Conservation (phyloP, 495 filamentous ascomycete species). For the Talaromyces borbonicus region DNA sequence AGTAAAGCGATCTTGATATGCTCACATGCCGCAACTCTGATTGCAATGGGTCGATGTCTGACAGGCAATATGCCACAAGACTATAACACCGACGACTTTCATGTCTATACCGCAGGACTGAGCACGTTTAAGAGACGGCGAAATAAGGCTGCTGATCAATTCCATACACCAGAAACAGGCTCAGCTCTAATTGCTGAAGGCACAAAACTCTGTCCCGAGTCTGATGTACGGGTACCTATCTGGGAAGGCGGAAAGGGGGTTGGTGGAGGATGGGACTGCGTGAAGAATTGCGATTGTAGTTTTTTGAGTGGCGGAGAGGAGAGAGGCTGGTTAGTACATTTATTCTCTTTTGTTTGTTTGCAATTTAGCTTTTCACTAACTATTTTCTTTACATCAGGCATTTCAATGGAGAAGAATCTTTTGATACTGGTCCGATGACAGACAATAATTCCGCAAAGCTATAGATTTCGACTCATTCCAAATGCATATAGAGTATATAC, state of each 20-base stretch:
- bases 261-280: slow-evolving; percentile 70
- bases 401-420: slow-evolving; percentile 68
- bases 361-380: slow-evolving; percentile 9
- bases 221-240: slow-evolving; percentile 31
- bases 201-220: slow-evolving; percentile 24
- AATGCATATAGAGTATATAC: neutral
- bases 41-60: slow-evolving; percentile 71
- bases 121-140: slow-evolving; percentile 47
- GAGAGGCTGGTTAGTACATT: slow-evolving; percentile 82
- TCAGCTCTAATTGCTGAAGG: slow-evolving; percentile 10
- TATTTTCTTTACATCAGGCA: slow-evolving; percentile 37
- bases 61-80: slow-evolving; percentile 67
- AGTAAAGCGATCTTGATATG: slow-evolving; percentile 65
- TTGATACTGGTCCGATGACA: slow-evolving; percentile 40
- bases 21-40: slow-evolving; percentile 83
- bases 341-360: slow-evolving; percentile 11
- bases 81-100: slow-evolving; percentile 63
- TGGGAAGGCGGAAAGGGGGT: slow-evolving; percentile 63
- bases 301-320: slow-evolving; percentile 74
- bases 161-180: slow-evolving; percentile 12
- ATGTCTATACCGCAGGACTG: slow-evolving; percentile 75
- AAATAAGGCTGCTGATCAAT: slow-evolving; percentile 15
- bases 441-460: slow-evolving; percentile 1
- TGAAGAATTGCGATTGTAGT: slow-evolving; percentile 70
- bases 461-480: neutral